A percentile compares a stretch with the other conserved stretches of the same genome.
These are phyloP conservation scores for Lepidopterella palustris DNA, from an alignment of 495 filamentous ascomycete species.

Conservation along the genomic window DNA sequence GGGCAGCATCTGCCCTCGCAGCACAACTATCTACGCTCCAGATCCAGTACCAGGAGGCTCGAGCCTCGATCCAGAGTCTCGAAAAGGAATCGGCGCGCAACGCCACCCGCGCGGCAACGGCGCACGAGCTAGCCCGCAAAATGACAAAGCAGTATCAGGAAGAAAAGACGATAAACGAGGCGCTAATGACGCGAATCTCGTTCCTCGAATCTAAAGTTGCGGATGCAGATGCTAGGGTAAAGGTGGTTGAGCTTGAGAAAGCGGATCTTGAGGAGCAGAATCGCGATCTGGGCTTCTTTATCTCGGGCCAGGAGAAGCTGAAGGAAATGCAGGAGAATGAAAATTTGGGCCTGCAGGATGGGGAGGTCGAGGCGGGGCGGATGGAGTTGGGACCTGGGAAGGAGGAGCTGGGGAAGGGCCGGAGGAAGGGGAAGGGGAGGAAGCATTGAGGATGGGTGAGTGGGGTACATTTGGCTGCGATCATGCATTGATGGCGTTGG, in stretches of 20 bases:
- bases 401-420: conserved; percentile 49
- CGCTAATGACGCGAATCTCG: conserved; percentile 68
- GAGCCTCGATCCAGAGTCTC: conserved; percentile 55
- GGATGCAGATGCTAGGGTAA: conserved; percentile 43
- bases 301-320: conserved; percentile 75
- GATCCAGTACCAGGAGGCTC: conserved; percentile 46
- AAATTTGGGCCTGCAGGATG: conserved; percentile 46
- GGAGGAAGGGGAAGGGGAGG: conserved; percentile 26
- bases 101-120: conserved; percentile 59
- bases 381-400: conserved; percentile 42
- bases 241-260: conserved; percentile 53
- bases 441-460: not conserved
- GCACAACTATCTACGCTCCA: conserved; percentile 49
- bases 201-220: conserved; percentile 46
- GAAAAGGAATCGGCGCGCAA: conserved; percentile 66
- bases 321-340: conserved; percentile 61
- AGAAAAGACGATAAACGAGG: conserved; percentile 77
- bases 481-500: not conserved
- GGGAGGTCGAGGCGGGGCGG: conserved; percentile 49
- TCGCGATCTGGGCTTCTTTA: conserved; percentile 84
- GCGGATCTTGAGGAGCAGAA: conserved; percentile 72
- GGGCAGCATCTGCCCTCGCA: conserved; percentile 47
- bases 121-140: conserved; percentile 64
- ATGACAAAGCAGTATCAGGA: conserved; percentile 75
- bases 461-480: not conserved